A percentile compares a stretch with the other conserved stretches of the same genome.
Evolutionary conservation across 495 filamentous ascomycete species (phyloP).

Genomic region (Podospora didyma): DNA sequence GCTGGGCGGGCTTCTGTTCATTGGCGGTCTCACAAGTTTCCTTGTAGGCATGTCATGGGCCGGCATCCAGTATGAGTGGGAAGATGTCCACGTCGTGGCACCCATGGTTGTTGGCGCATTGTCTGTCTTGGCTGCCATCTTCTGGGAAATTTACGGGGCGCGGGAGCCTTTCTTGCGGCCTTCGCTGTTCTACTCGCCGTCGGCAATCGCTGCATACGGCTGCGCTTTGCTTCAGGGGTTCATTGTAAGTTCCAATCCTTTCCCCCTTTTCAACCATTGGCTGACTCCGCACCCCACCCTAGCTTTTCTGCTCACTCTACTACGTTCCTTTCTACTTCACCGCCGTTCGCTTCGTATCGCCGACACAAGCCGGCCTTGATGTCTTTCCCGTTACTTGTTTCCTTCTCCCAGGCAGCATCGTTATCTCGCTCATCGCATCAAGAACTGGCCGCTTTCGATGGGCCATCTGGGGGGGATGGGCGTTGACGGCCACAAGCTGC

Average conservation of each 20-base stretch:
- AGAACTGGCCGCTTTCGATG: constrained; percentile 50
- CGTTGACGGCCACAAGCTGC: constrained; percentile 41
- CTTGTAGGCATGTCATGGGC: constrained; percentile 56
- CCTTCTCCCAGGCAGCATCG: constrained; percentile 34
- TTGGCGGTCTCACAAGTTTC: constrained; percentile 43
- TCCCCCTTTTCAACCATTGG: constrained; percentile 23
- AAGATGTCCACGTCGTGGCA: constrained; percentile 38
- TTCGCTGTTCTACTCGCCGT: constrained; percentile 39
- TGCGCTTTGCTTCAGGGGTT: constrained; percentile 34
- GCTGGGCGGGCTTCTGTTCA: constrained; percentile 43
- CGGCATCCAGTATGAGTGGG: constrained; percentile 50
- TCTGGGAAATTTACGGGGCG: constrained; percentile 41
- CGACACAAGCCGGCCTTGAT: constrained; percentile 48
- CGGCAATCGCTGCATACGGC: constrained; percentile 33
- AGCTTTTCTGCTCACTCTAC: constrained; percentile 46
- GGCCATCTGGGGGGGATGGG: constrained; percentile 56
- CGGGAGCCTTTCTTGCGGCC: constrained; percentile 52
- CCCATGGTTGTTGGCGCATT: constrained; percentile 43
- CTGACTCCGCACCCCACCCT: constrained; percentile 8
- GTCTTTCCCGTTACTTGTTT: constrained; percentile 27
- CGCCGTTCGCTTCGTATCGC: constrained; percentile 50
- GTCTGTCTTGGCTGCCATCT: constrained; percentile 22
- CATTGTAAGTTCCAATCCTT: constrained; percentile 33
- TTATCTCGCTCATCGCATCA: constrained; percentile 46
- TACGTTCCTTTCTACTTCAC: constrained; percentile 63